Evolutionary conservation across 2,329 filamentous ascomycete species (phyloP).

Genomic region (Monosporascus sp.): DNA sequence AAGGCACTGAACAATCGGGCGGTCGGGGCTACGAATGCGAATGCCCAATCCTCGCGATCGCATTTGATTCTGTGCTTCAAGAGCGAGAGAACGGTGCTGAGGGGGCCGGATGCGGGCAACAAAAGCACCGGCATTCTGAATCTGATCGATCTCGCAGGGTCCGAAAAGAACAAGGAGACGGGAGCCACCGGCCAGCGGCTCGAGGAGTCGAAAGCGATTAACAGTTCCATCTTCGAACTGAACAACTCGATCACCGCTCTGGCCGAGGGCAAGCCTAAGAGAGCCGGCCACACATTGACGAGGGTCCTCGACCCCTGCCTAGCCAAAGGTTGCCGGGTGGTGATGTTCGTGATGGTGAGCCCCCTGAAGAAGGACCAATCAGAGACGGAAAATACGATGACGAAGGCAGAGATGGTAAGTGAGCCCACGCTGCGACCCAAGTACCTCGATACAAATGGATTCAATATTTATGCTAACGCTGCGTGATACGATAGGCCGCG

Average conservation of each 20-base stretch:
- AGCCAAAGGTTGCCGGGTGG: conserved; percentile 16
- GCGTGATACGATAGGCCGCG: neutral
- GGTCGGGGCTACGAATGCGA: conserved; percentile 88
- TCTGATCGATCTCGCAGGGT: conserved; percentile 89
- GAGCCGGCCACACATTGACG: conserved; percentile 14
- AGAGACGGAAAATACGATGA: conserved; percentile 11
- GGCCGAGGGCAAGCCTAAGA: conserved; percentile 3
- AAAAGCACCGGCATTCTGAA: conserved; percentile 86
- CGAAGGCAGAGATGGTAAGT: conserved; percentile 11
- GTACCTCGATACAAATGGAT: neutral
- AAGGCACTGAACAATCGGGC: conserved; percentile 79
- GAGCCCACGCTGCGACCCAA: too few relatives aligned
- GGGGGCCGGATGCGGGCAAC: conserved; percentile 63
- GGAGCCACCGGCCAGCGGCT: conserved; percentile 8
- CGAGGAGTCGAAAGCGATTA: conserved; percentile 18
- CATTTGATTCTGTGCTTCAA: conserved; percentile 95
- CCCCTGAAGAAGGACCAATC: conserved; percentile 10
- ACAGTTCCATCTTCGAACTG: conserved; percentile 14
- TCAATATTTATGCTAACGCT: neutral
- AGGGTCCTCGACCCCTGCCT: conserved; percentile 18
- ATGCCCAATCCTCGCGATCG: conserved; percentile 84
- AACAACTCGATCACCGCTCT: conserved; percentile 11
- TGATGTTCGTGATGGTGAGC: conserved; percentile 26
- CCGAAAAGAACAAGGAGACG: conserved; percentile 45
- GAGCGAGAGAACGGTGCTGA: conserved; percentile 53